Base-by-base conservation (phyloP, 1,139 yeast genomes). In the Scheffersomyces cryptocercus region DNA sequence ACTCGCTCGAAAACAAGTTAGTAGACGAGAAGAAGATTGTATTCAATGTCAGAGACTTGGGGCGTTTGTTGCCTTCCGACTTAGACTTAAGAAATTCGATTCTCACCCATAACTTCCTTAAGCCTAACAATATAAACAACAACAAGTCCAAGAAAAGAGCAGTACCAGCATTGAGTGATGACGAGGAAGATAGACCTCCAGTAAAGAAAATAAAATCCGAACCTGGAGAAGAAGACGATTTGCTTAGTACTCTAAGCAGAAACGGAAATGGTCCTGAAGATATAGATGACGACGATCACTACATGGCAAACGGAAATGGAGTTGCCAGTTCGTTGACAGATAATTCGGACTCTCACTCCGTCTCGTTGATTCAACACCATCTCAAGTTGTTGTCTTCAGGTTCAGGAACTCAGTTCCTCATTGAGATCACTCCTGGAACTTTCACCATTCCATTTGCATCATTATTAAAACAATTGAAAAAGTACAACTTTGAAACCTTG, bases 401-500 rank as follows among this genome's bases (percentile, higher is more conserved):
- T 11, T 48, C 55, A 3, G 44, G 44, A 37, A 47, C 43, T 16
- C 45, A 45, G 38, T 61, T 62, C 35, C 46, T 61, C 35, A 50
- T 58, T 14, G 78, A 73, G 49, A 55, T 65, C 16, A 62, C 70
- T 5, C 77, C 78, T 1, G 79, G 79, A 3, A 57, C 62, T 1
- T 74, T 61, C 50, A 64, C 74, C 11, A 62, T 75, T 8, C 78
- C 79, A 20, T 73, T 67, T 54, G 59, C 65, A 6, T 62, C 75
- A 35, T 56, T 85, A 20, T 63, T 68, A 33, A 69, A 74, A 12
- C 53, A 63, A 5, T 61, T 88, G 32, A 80, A 81, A 54, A 77
- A 77, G 36, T 68, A 71, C 41, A 79, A 81, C 14, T 84, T 79
- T 58, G 95, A 88, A 48, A 71, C 79, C 26, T 62, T 86, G 28